phyloP scores from a whole-genome alignment of 2,329 filamentous ascomycete species.

The Aspergillus thermomutatus region DNA sequence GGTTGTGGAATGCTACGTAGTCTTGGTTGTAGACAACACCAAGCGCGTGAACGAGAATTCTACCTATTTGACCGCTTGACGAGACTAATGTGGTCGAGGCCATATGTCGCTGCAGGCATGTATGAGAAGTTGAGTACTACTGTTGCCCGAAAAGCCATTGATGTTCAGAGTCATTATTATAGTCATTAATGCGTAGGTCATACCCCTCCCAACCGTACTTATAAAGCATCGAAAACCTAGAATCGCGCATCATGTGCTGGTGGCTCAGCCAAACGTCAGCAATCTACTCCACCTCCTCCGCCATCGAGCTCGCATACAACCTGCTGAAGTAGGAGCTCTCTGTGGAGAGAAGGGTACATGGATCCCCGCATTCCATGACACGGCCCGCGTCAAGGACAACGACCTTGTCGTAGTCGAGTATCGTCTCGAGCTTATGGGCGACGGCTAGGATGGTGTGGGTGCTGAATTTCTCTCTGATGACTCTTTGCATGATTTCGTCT shows the following conservation, averaged over 20 bases:
- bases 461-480: conserved; percentile 53
- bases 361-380: conserved; percentile 35
- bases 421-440: conserved; percentile 53
- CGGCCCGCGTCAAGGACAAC: conserved; percentile 35
- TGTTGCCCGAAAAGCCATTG: not conserved
- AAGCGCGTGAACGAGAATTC: no score
- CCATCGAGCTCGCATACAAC: conserved; percentile 28
- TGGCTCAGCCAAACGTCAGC: not conserved
- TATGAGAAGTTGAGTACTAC: not conserved
- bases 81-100: no score
- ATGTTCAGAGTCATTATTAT: not conserved
- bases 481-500: conserved; percentile 55
- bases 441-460: conserved; percentile 59
- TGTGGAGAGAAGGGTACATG: conserved; percentile 33
- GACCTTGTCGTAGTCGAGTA: conserved; percentile 39
- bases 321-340: conserved; percentile 36
- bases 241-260: not conserved
- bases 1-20: not conserved
- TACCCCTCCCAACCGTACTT: not conserved
- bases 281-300: conserved; percentile 19
- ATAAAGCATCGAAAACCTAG: not conserved
- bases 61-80: not conserved
- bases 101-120: not conserved
- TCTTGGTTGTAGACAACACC: not conserved
- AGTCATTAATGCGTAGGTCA: not conserved